phyloP scores from a whole-genome alignment of 192 early-diverging fungal species.

The Gigaspora rosea region DNA sequence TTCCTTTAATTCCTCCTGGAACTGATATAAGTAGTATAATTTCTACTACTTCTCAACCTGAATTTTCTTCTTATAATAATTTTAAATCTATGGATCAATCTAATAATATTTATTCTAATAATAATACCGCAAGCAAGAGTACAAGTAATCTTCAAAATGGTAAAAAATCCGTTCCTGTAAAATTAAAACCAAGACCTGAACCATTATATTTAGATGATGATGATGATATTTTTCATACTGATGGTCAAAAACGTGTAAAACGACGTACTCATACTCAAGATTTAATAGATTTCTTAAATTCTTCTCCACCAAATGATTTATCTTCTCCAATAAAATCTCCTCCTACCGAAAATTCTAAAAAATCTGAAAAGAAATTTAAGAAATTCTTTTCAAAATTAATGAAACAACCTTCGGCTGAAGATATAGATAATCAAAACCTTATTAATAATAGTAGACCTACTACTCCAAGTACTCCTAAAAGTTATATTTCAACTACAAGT shows the following conservation, averaged over 20 bases:
- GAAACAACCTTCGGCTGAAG: constrained; percentile 11
- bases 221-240: not conserved
- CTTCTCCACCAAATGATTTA: constrained; percentile 17
- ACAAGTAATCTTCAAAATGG: not conserved
- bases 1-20: not conserved
- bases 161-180: not conserved
- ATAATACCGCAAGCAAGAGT: not conserved
- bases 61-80: not conserved
- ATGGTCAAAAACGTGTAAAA: not conserved
- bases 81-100: constrained; percentile 13
- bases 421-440: not conserved
- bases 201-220: constrained; percentile 30
- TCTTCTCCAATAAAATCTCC: not conserved
- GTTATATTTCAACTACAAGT: not conserved
- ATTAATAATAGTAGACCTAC: too few relatives aligned
- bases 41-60: not conserved
- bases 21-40: not conserved
- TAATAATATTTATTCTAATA: not conserved
- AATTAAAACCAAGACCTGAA: constrained; percentile 12
- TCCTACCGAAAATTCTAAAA: not conserved
- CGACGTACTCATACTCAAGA: constrained; percentile 23
- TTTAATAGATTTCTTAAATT: constrained; percentile 29
- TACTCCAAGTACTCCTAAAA: not conserved
- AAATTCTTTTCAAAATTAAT: constrained; percentile 10
- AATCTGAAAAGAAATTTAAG: constrained; percentile 20